Base-by-base conservation (phyloP, 2,329 filamentous ascomycete species). In the Paraconiothyrium sp. region DNA sequence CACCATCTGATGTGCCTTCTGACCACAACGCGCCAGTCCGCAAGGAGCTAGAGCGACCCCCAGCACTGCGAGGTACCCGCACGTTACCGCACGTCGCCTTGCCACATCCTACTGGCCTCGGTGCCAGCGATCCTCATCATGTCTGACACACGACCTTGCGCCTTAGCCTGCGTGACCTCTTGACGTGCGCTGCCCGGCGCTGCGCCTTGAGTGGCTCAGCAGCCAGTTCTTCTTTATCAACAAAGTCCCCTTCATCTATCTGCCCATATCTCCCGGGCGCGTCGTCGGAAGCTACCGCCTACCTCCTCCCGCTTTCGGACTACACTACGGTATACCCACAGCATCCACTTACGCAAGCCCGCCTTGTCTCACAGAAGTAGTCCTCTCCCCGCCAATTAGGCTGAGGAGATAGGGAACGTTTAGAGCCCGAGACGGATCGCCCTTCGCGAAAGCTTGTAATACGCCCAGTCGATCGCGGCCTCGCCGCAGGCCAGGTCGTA, bases 171-270 rank as follows among this genome's bases (percentile, higher is more conserved):
- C 71, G 66, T 76, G 76, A 76, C 70, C 67, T 58, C 27, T 51
- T 34, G 39, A 57, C 59, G 61, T 67, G 67, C 64, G 65, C 63
- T 66, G 67, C 56, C 73, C 61, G 62, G 57, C 48, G 57, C 74
- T 71, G 73, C 73, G 73, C 68, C 71, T 54, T 75, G 68, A 76
- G 66, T 76, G 75, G 75, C 70, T 72, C 62, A 63, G 59, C 59
- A 54, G 48, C 43, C n/a, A 7, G 3, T 11, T 22, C 22, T 20
- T 59, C 62, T 52, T 35, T 35, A 46, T 56, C 32, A n/a, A 6
- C 14, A 32, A 4, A 51, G n/a, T 54, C 57, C 67, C 67, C 65
- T 70, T 69, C 63, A 69, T 71, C 63, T 60, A 55, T 52, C 39
- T 52, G 35, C 22, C 54, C 24, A 54, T 56, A 55, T 58, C 54